Evolutionary conservation across 139 green algal species (phyloP).

Genomic region (Nannochloris sp.): DNA sequence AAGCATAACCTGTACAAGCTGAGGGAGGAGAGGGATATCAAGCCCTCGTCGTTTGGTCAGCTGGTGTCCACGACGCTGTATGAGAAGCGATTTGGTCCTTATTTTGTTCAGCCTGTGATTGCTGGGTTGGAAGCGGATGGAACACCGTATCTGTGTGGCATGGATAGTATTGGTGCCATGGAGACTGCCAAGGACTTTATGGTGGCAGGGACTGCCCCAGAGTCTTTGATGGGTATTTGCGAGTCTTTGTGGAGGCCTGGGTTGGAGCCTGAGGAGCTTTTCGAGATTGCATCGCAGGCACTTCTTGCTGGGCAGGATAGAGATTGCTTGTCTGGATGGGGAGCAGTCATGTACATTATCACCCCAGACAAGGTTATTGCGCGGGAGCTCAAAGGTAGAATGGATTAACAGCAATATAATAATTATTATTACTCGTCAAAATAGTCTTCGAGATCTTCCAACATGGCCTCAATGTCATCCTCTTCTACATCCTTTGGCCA

Average conservation of each 20-base stretch:
- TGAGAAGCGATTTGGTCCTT: slow-evolving; percentile 80
- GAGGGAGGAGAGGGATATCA: slow-evolving; percentile 93
- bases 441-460: slow-evolving; percentile 60
- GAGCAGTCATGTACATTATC: slow-evolving; percentile 88
- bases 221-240: slow-evolving; percentile 94
- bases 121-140: slow-evolving; percentile 83
- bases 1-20: slow-evolving; percentile 97
- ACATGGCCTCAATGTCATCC: slow-evolving; percentile 67
- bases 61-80: slow-evolving; percentile 91
- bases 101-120: slow-evolving; percentile 91
- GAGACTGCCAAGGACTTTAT: slow-evolving; percentile 96
- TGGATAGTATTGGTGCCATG: slow-evolving; percentile 92
- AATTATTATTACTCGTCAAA: slow-evolving; percentile 24
- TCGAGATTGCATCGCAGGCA: slow-evolving; percentile 88
- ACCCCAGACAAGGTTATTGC: slow-evolving; percentile 75
- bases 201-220: slow-evolving; percentile 76
- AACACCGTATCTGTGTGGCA: slow-evolving; percentile 87
- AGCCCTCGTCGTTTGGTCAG: slow-evolving; percentile 82
- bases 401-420: slow-evolving; percentile 55
- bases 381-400: slow-evolving; percentile 77
- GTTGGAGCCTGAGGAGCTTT: slow-evolving; percentile 93
- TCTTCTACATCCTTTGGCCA: slow-evolving; percentile 63
- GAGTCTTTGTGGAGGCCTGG: slow-evolving; percentile 87
- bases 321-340: slow-evolving; percentile 94
- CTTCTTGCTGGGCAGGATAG: slow-evolving; percentile 82